Evolutionary conservation across 2,329 filamentous ascomycete genomes (phyloP).

Genomic region (Pseudogymnoascus pannorum): DNA sequence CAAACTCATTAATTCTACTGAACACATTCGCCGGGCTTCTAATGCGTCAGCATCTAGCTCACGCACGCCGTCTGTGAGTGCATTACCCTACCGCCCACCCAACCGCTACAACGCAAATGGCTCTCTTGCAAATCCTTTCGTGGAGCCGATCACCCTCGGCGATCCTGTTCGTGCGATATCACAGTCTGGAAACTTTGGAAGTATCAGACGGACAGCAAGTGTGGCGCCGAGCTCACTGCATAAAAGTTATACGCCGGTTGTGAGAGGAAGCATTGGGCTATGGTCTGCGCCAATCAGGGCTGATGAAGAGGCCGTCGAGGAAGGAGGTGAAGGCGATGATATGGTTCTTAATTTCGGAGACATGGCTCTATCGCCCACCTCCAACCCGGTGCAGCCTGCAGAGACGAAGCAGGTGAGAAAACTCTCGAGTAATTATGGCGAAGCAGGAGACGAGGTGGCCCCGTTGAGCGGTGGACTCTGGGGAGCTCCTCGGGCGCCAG

Average conservation of each 20-base stretch:
- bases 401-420: neutral
- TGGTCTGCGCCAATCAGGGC: slow-evolving; percentile 39
- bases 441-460: slow-evolving; percentile 30
- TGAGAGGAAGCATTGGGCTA: slow-evolving; percentile 36
- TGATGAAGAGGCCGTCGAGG: slow-evolving; percentile 44
- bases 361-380: neutral
- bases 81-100: neutral
- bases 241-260: slow-evolving; percentile 19
- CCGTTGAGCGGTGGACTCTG: slow-evolving; percentile 32
- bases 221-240: slow-evolving; percentile 18
- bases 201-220: slow-evolving; percentile 28
- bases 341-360: slow-evolving; percentile 44
- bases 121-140: slow-evolving; percentile 3
- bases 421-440: slow-evolving; percentile 10
- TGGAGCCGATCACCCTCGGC: neutral
- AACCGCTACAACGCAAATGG: neutral
- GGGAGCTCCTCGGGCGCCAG: slow-evolving; percentile 40
- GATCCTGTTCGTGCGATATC: neutral
- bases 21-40: slow-evolving; percentile 53
- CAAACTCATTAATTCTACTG: slow-evolving; percentile 64
- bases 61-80: slow-evolving; percentile 22
- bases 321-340: slow-evolving; percentile 26
- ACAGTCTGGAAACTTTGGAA: slow-evolving; percentile 21
- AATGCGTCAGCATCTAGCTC: slow-evolving; percentile 32
- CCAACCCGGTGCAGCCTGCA: neutral